phyloP scores from a whole-genome alignment of 2,329 filamentous ascomycete species.

The Pseudophaeomoniella oleicola region DNA sequence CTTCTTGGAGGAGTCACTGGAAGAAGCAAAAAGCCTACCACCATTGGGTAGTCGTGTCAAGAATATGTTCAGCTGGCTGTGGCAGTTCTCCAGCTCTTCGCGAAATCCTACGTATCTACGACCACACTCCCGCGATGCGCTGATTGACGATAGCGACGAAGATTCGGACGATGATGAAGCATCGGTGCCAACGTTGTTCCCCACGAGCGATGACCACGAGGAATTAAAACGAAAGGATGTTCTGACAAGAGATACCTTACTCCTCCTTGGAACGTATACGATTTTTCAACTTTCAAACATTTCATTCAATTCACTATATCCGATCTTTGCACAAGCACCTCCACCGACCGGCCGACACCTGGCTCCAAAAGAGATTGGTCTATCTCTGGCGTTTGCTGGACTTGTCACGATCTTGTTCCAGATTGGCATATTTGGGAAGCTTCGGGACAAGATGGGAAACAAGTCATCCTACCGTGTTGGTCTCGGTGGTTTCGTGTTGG shows the following conservation, averaged over 20 bases:
- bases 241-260: slow-evolving; percentile 65
- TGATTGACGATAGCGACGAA: slow-evolving; percentile 17
- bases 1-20: slow-evolving; percentile 76
- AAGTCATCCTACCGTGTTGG: slow-evolving; percentile 68
- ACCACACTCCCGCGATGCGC: slow-evolving; percentile 4
- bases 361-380: slow-evolving; percentile 64
- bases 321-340: slow-evolving; percentile 69
- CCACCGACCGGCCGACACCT: slow-evolving; percentile 65
- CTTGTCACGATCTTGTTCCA: slow-evolving; percentile 82
- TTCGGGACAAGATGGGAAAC: slow-evolving; percentile 72
- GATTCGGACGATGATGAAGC: slow-evolving; percentile 28
- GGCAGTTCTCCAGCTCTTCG: slow-evolving; percentile 49
- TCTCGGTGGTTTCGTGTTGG: slow-evolving; percentile 63
- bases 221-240: slow-evolving; percentile 44
- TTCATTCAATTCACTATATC: slow-evolving; percentile 88
- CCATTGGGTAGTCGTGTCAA: slow-evolving; percentile 43
- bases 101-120: slow-evolving; percentile 45
- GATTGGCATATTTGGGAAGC: slow-evolving; percentile 63
- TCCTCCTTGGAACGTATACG: slow-evolving; percentile 72
- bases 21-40: slow-evolving; percentile 48
- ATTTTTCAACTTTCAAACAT: slow-evolving; percentile 92
- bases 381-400: slow-evolving; percentile 73
- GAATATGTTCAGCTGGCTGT: slow-evolving; percentile 51
- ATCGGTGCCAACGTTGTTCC: slow-evolving; percentile 18
- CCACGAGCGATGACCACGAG: slow-evolving; percentile 21